Evolutionary conservation across 495 filamentous ascomycete species (phyloP).

Genomic region (Neurospora sp.): DNA sequence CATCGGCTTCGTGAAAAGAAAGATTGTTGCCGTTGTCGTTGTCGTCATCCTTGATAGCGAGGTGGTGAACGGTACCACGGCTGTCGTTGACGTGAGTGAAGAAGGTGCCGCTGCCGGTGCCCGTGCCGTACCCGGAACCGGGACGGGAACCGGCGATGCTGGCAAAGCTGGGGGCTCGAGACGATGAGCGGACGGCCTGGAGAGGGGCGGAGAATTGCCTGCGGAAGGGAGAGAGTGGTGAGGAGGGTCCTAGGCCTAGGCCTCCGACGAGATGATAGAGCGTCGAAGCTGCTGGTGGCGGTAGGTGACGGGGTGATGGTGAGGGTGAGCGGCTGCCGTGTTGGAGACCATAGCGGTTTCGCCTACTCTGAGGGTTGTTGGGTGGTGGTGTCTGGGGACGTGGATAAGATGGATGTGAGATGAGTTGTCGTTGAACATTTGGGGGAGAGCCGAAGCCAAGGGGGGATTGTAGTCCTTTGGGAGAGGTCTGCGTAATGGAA

Average conservation of each 20-base stretch:
- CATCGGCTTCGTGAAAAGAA: not conserved
- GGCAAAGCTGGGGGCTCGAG: not conserved
- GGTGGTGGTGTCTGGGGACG: not conserved
- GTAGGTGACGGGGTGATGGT: constrained; percentile 1
- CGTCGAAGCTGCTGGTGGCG: constrained; percentile 15
- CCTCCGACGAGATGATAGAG: constrained; percentile 18
- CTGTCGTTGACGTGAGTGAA: constrained; percentile 3
- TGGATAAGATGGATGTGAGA: not conserved
- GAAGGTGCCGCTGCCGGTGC: not conserved
- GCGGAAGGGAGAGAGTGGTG: constrained; percentile 25
- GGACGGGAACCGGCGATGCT: not conserved
- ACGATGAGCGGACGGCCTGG: not conserved
- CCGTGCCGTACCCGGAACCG: not conserved
- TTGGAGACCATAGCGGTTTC: not conserved
- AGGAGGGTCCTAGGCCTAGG: constrained; percentile 17
- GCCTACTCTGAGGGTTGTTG: not conserved
- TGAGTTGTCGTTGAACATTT: not conserved
- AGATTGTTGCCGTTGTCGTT: not conserved
- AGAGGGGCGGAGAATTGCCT: constrained; percentile 12
- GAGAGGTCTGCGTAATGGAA: not conserved
- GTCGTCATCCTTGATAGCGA: not conserved
- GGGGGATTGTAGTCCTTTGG: not conserved
- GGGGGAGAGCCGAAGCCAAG: not conserved
- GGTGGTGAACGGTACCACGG: constrained; percentile 15
- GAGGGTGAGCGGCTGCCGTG: constrained; percentile 1